Evolutionary conservation across 108 stramenopile genomes (phyloP).

Genomic region (Fistulifera pelliculosa): DNA sequence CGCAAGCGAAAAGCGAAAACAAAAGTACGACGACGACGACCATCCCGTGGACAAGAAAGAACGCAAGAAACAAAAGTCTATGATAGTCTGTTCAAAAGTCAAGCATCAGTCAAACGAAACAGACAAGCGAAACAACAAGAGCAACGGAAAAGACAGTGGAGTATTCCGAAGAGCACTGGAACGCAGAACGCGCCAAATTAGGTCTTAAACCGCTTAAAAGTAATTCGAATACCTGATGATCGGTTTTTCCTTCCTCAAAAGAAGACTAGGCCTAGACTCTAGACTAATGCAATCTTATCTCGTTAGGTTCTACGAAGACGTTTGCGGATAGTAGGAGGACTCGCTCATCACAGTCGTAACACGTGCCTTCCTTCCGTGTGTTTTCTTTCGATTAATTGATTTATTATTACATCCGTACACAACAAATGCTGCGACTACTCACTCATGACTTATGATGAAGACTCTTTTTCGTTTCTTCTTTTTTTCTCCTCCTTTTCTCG

Average conservation of each 20-base stretch:
- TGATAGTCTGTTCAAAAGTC: constrained; percentile 58
- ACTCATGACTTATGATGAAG: background rate
- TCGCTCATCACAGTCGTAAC: too few species aligned
- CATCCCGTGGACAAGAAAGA: constrained; percentile 2
- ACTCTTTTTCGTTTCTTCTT: constrained; percentile 1
- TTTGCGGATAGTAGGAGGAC: too few species aligned
- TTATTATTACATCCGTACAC: too few species aligned
- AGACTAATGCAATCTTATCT: too few species aligned
- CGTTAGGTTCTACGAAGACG: too few species aligned
- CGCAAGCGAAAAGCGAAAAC: constrained; percentile 11
- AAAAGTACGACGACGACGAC: constrained; percentile 11
- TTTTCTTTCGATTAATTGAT: too few species aligned
- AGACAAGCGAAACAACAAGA: too few species aligned
- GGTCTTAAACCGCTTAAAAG: constrained; percentile 68
- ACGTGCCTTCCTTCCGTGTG: too few species aligned
- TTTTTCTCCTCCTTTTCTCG: constrained; percentile 1
- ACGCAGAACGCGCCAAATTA: constrained; percentile 65
- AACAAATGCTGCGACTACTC: too few species aligned
- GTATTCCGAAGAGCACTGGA: constrained; percentile 69
- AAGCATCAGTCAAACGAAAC: constrained; percentile 2
- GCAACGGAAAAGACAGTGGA: constrained; percentile 6
- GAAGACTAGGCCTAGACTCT: too few species aligned
- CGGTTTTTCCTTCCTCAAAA: too few species aligned
- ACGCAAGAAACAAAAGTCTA: constrained; percentile 18
- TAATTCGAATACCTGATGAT: too few species aligned